Conservation (phyloP, 495 filamentous ascomycete genomes). For the Neurospora discreta region DNA sequence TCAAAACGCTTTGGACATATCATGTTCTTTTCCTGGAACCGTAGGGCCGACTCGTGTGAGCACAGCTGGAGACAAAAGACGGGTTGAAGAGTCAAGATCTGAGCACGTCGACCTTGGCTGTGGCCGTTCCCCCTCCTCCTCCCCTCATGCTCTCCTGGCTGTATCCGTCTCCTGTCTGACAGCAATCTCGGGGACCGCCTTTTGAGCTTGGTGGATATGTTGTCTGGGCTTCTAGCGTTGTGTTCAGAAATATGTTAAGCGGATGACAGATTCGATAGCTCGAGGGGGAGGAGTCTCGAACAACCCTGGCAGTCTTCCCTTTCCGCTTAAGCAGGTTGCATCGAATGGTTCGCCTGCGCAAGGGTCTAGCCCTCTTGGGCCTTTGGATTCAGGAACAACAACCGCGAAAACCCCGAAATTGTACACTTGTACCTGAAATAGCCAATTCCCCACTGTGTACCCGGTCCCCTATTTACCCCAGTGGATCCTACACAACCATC, state of each 20-base stretch:
- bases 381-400: neutral
- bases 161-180: neutral
- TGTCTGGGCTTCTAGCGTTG: neutral
- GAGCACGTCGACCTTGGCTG: neutral
- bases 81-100: neutral
- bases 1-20: neutral
- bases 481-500: neutral
- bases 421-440: neutral
- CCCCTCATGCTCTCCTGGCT: neutral
- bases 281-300: neutral
- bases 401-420: neutral
- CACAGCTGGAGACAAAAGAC: neutral
- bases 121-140: neutral
- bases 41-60: neutral
- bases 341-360: neutral
- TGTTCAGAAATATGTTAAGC: neutral
- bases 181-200: neutral
- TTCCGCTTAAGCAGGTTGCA: neutral
- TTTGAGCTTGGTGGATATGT: neutral
- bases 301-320: neutral
- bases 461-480: neutral
- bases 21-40: neutral
- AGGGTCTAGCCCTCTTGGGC: neutral
- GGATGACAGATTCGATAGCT: neutral
- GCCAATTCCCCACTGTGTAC: neutral